A percentile compares a stretch with the other conserved stretches of the same genome.
phyloP scores from a whole-genome alignment of 1,139 yeast species.

The Pichia sp. region DNA sequence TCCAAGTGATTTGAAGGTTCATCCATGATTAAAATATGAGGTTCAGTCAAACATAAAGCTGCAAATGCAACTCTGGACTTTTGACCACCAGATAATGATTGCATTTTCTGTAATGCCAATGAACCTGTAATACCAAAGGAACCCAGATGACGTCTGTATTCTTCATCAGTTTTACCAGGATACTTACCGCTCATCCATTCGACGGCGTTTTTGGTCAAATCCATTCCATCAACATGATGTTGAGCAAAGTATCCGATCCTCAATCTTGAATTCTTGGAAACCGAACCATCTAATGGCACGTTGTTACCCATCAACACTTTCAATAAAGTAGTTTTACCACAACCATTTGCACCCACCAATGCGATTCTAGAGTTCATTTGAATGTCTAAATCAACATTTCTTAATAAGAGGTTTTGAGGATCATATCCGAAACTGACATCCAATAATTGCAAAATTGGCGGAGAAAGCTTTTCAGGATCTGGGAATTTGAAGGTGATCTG shows the following conservation, averaged over 20 bases:
- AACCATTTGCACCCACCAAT: conserved; percentile 97
- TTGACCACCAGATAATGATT: conserved; percentile 91
- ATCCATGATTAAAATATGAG: conserved; percentile 89
- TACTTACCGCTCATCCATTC: conserved; percentile 85
- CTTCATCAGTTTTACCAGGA: conserved; percentile 96
- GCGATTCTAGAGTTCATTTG: conserved; percentile 95
- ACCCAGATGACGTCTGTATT: conserved; percentile 92
- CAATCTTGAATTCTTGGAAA: conserved; percentile 73
- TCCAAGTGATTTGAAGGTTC: conserved; percentile 99
- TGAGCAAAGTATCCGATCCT: conserved; percentile 99
- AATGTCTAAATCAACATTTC: conserved; percentile 79
- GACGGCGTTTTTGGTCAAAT: conserved; percentile 76
- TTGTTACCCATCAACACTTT: conserved; percentile 76
- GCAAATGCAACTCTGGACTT: conserved; percentile 98
- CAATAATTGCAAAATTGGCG: conserved; percentile 87
- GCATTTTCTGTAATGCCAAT: conserved; percentile 86
- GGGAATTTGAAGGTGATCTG: conserved; percentile 84
- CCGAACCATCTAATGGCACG: conserved; percentile 65
- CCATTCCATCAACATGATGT: conserved; percentile 99
- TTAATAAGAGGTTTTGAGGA: conserved; percentile 52
- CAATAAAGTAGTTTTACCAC: conserved; percentile 94
- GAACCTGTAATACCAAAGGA: conserved; percentile 96
- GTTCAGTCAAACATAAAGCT: conserved; percentile 79
- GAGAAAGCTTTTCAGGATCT: conserved; percentile 86
- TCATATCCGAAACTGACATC: conserved; percentile 81